Evolutionary conservation across 1,139 yeast genomes (phyloP), one percentile per base, ranked within the genome.

Genomic region (Geotrichum phurueaensis): DNA sequence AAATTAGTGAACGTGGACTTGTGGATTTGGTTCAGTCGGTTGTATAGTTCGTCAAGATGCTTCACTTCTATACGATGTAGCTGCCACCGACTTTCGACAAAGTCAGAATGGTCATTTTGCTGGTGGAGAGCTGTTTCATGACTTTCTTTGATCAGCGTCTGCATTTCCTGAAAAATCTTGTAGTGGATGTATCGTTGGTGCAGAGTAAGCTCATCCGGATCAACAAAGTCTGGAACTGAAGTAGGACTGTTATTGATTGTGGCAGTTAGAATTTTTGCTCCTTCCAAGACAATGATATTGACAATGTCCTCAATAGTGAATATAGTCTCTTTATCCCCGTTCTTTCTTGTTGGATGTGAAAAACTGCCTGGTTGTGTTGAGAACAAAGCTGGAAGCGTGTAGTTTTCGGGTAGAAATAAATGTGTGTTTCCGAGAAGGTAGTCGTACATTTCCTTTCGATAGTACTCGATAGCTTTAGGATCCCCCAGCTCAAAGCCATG

Each of bases 101-200:
- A 15, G 9, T 15, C 39, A 12, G 39, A 15, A 15, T 33, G 39
- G 4, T 13, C 39, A 33, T 33, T 33, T 33, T 33, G 39, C 39
- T 33, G 39, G 13, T 13, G 13, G 9, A 33, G 39, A 15, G 39
- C 39, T 5, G 39, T 33, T 33, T 33, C 39, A 13, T 33, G 39
- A 33, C 39, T 33, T 33, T 33, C 39, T 33, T 33, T 33, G 9
- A 33, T 33, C 39, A 33, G 39, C 4, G 39, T 33, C n/a, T 56
- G 58, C 61, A 59, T 59, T 33, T 56, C 53, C 51, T 59, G 61
- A 18, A 59, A 55, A 48, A 59, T 55, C n/a, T 59, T 57, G 25
- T 59, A 58, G 47, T 59, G 61, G 29, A 59, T 59, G 22, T 59
- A 57, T 39, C 52, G 61, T 27, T 55, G 61, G 45, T 58, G 56